Evolutionary conservation across 2,329 filamentous ascomycete genomes (phyloP).

Genomic region (Cercospora beticola): DNA sequence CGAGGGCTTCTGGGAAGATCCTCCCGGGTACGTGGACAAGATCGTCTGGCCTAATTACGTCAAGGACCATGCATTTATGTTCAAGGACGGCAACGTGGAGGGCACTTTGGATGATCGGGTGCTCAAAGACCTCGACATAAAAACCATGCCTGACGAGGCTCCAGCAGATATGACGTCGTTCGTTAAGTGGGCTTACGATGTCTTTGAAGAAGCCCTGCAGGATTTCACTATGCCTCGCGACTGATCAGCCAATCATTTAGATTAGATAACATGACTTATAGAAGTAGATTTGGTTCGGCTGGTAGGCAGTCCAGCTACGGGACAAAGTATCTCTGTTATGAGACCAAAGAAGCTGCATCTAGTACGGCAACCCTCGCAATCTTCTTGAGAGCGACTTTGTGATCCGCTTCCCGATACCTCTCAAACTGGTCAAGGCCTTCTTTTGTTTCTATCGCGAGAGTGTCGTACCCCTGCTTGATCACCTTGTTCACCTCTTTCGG

Average conservation of each 20-base stretch:
- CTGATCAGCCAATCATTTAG: background rate
- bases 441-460: constrained; percentile 82
- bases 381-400: constrained; percentile 81
- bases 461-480: constrained; percentile 96
- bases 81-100: constrained; percentile 66
- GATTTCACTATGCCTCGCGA: constrained; percentile 18
- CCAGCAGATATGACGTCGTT: constrained; percentile 38
- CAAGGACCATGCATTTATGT: constrained; percentile 76
- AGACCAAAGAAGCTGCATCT: constrained; percentile 50
- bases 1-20: constrained; percentile 92
- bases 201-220: constrained; percentile 29
- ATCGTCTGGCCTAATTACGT: constrained; percentile 97
- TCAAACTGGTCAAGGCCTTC: constrained; percentile 70
- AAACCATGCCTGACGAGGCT: constrained; percentile 33
- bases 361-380: constrained; percentile 76
- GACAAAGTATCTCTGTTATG: background rate
- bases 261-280: background rate
- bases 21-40: constrained; percentile 88
- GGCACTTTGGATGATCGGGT: constrained; percentile 52
- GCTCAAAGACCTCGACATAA: constrained; percentile 31
- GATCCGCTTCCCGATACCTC: constrained; percentile 66
- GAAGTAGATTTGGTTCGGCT: background rate
- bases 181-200: constrained; percentile 42
- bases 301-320: background rate
- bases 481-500: constrained; percentile 82